A percentile compares a stretch with the other conserved stretches of the same genome.
Evolutionary conservation across 2,329 filamentous ascomycete species (phyloP).

Genomic region (Penicillium brevicompactum): DNA sequence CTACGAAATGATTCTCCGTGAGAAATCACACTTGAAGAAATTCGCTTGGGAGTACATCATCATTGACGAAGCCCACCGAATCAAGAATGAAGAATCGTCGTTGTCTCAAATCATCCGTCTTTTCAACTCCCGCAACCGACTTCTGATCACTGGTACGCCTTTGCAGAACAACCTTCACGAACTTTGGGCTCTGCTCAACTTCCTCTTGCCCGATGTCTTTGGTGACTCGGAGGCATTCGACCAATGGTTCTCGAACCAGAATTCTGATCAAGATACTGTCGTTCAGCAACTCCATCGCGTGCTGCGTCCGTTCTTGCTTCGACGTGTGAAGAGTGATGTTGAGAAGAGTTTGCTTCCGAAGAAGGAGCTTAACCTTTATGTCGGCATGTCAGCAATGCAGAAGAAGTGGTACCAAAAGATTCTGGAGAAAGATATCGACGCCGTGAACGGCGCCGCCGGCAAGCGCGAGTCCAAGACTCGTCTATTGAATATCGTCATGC

Average conservation of each 20-base stretch:
- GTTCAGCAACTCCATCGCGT: conserved; percentile 95
- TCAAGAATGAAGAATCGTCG: conserved; percentile 99
- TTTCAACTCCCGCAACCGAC: conserved; percentile 91
- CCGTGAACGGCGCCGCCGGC: conserved; percentile 92
- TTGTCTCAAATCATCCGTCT: conserved; percentile 93
- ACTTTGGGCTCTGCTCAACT: conserved; percentile 95
- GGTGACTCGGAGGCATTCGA: conserved; percentile 96
- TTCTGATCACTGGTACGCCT: conserved; percentile 94
- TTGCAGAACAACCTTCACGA: conserved; percentile 98
- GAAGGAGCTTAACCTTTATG: conserved; percentile 95
- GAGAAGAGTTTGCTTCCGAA: conserved; percentile 97
- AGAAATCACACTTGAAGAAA: conserved; percentile 93
- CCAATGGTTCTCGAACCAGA: conserved; percentile 93
- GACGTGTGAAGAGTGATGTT: conserved; percentile 95
- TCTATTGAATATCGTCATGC: conserved; percentile 98
- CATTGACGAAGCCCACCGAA: conserved; percentile 95
- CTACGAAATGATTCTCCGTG: conserved; percentile 97
- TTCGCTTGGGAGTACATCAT: conserved; percentile 99
- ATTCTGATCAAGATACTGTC: conserved; percentile 88
- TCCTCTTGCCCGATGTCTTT: conserved; percentile 96
- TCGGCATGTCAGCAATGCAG: conserved; percentile 99
- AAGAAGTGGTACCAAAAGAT: conserved; percentile 99
- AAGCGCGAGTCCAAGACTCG: conserved; percentile 98
- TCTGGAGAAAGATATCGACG: conserved; percentile 97
- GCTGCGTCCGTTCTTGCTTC: conserved; percentile 86